These are phyloP conservation scores for Skeletonema costatum DNA, from an alignment of 108 stramenopile genomes.

Conservation along the genomic window DNA sequence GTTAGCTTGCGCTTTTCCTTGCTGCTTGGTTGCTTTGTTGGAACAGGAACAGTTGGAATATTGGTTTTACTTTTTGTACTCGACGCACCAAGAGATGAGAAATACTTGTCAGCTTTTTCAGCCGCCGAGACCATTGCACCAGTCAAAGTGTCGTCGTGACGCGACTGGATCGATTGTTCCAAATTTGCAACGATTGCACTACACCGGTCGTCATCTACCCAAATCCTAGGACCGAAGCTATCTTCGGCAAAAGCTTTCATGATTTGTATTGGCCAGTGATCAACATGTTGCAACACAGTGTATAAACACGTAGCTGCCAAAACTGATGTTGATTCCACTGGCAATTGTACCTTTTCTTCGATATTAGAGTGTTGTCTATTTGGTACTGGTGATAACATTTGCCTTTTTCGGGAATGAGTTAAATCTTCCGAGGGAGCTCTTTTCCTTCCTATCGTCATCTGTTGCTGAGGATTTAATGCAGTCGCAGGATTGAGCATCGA, in stretches of 20 bases:
- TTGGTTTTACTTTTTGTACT: background rate
- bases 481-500: slow-evolving; percentile 5
- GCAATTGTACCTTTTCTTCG: background rate
- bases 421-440: slow-evolving; percentile 28
- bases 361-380: background rate
- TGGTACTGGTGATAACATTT: slow-evolving; percentile 10
- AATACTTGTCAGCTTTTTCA: slow-evolving; percentile 33
- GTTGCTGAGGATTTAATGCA: background rate
- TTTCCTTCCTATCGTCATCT: slow-evolving; percentile 10
- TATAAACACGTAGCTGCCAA: slow-evolving; percentile 66
- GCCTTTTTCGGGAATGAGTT: background rate
- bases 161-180: slow-evolving; percentile 22
- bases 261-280: slow-evolving; percentile 76
- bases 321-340: slow-evolving; percentile 16
- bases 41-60: background rate
- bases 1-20: slow-evolving; percentile 17
- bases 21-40: slow-evolving; percentile 1
- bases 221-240: slow-evolving; percentile 70
- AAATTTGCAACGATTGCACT: slow-evolving; percentile 66
- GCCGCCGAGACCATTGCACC: slow-evolving; percentile 2
- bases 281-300: slow-evolving; percentile 54
- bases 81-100: slow-evolving; percentile 35
- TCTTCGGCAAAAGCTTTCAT: slow-evolving; percentile 73
- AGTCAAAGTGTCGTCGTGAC: background rate
- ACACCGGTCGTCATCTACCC: slow-evolving; percentile 71